A percentile compares a stretch with the other conserved stretches of the same genome.
These are phyloP conservation scores for Medicago truncatula DNA, from an alignment of 306 rosid genomes.

Conservation along the genomic window DNA sequence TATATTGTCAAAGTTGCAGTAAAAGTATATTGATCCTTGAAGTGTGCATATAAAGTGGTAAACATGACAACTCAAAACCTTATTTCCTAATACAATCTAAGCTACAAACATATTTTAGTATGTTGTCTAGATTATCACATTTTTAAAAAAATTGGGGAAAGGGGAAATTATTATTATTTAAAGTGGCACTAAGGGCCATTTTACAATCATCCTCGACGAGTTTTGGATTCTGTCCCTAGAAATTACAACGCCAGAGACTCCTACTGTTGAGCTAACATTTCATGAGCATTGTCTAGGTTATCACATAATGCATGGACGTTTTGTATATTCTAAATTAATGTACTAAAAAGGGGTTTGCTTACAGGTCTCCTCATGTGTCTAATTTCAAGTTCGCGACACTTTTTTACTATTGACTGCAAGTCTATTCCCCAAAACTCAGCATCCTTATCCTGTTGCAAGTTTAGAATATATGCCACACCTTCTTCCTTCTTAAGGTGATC, in stretches of 20 bases:
- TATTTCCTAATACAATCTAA: constrained; percentile 13
- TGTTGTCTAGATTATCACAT: too few species aligned
- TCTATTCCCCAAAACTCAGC: constrained; percentile 88
- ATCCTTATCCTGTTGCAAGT: constrained; percentile 93
- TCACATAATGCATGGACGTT: neutral
- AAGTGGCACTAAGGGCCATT: too few species aligned
- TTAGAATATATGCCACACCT: constrained; percentile 83
- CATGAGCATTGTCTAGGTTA: neutral
- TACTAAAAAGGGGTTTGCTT: constrained; percentile 39
- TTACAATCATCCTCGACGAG: neutral
- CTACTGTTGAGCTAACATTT: neutral
- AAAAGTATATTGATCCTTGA: constrained; percentile 7
- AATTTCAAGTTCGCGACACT: constrained; percentile 67
- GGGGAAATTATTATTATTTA: too few species aligned
- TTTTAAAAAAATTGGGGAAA: too few species aligned
- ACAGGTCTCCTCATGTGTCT: constrained; percentile 88
- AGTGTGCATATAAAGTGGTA: constrained; percentile 11
- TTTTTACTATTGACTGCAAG: constrained; percentile 59
- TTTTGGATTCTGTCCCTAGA: neutral
- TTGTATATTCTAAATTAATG: constrained; percentile 11
- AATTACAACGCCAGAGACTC: neutral
- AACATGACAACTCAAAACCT: constrained; percentile 8
- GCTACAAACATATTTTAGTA: neutral
- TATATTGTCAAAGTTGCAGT: constrained; percentile 4
- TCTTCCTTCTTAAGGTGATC: constrained; percentile 76